Evolutionary conservation across 495 filamentous ascomycete species (phyloP).

Genomic region (Penicillium simplicissimum): DNA sequence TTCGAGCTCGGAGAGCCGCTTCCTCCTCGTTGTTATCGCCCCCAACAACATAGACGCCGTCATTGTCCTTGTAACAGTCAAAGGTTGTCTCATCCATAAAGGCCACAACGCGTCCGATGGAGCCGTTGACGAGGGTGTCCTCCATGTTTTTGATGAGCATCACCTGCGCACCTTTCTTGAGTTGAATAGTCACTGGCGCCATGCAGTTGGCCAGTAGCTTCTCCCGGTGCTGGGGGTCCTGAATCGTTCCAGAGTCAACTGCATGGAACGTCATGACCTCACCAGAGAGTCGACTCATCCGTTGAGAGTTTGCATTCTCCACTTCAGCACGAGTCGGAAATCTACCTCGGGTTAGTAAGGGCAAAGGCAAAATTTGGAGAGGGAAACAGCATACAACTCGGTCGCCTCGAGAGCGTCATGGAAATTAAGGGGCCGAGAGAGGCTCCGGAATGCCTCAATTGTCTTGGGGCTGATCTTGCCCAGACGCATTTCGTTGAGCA

Average conservation of each 20-base stretch:
- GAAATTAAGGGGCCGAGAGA: constrained; percentile 69
- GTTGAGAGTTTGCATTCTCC: constrained; percentile 75
- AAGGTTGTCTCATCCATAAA: constrained; percentile 88
- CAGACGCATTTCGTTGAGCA: constrained; percentile 97
- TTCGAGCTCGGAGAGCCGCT: constrained; percentile 41
- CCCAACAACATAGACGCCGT: constrained; percentile 49
- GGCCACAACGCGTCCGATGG: constrained; percentile 77
- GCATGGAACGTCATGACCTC: constrained; percentile 66
- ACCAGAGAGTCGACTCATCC: constrained; percentile 73
- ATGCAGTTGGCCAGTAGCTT: constrained; percentile 87
- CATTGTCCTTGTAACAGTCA: constrained; percentile 59
- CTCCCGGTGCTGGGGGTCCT: constrained; percentile 66
- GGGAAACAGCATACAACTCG: constrained; percentile 63
- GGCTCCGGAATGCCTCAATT: constrained; percentile 65
- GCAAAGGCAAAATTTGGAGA: constrained; percentile 13
- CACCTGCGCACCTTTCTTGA: constrained; percentile 93
- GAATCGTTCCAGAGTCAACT: constrained; percentile 70
- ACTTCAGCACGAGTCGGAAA: constrained; percentile 92
- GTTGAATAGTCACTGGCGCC: constrained; percentile 72
- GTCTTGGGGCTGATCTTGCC: constrained; percentile 73
- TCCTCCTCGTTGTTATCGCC: constrained; percentile 46
- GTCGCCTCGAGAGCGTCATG: constrained; percentile 83
- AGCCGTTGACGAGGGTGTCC: constrained; percentile 89
- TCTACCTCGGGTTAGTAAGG: constrained; percentile 47
- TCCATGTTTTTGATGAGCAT: constrained; percentile 99